Percentiles rank a stretch among this genome's conserved stretches.
phyloP scores from a whole-genome alignment of 2,329 filamentous ascomycete genomes.

The Microdochium trichocladiopsis region DNA sequence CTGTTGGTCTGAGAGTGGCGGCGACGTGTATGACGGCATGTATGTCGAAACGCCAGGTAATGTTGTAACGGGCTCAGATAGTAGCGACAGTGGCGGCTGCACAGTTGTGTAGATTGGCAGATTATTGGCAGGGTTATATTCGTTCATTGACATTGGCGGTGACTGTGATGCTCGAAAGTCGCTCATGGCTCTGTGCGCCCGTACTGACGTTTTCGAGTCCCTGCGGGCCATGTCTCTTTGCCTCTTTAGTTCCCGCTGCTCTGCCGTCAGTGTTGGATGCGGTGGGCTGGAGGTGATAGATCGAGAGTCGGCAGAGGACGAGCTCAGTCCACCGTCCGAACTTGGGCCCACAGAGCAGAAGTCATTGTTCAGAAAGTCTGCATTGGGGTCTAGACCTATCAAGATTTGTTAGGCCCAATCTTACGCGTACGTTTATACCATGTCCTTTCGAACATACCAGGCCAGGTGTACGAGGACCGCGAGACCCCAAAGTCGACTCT shows the following conservation, averaged over 20 bases:
- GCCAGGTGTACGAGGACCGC: slow-evolving; percentile 43
- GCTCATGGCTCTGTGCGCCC: slow-evolving; percentile 44
- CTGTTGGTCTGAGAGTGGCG: slow-evolving; percentile 35
- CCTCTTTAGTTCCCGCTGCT: slow-evolving; percentile 55
- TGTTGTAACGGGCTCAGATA: slow-evolving; percentile 40
- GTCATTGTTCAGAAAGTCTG: slow-evolving; percentile 34
- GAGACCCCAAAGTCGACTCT: slow-evolving; percentile 42
- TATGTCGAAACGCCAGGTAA: slow-evolving; percentile 32
- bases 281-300: slow-evolving; percentile 54
- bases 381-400: slow-evolving; percentile 25
- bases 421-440: slow-evolving; percentile 2
- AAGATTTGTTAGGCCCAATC: slow-evolving; percentile 1
- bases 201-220: slow-evolving; percentile 45
- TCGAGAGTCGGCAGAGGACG: slow-evolving; percentile 40
- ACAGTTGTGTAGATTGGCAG: slow-evolving; percentile 46
- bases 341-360: slow-evolving; percentile 35
- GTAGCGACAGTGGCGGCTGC: slow-evolving; percentile 40
- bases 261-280: slow-evolving; percentile 43
- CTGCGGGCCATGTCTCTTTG: slow-evolving; percentile 53
- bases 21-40: slow-evolving; percentile 37
- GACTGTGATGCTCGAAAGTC: slow-evolving; percentile 28
- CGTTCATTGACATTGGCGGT: slow-evolving; percentile 34
- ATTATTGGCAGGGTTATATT: slow-evolving; percentile 30
- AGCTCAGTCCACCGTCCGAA: slow-evolving; percentile 42
- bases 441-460: slow-evolving; percentile 26